Conservation (phyloP, 2,329 filamentous ascomycete species). For the Botrytis byssoidea region DNA sequence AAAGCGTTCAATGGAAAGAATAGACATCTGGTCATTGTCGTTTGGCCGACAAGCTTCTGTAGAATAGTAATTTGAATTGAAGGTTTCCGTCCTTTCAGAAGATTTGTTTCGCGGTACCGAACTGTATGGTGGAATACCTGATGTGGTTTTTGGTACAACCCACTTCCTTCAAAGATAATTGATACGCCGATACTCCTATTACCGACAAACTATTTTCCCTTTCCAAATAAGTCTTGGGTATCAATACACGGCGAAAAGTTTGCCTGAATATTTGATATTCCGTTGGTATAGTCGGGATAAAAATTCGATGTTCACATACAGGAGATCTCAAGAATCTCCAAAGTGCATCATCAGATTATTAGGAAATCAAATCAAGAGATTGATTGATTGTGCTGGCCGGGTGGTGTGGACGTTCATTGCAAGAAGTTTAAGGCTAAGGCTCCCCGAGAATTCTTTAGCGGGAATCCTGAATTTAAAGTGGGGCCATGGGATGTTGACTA, state of each 20-base stretch:
- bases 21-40: constrained; percentile 42
- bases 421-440: constrained; percentile 12
- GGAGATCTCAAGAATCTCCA: constrained; percentile 12
- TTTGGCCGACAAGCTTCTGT: constrained; percentile 32
- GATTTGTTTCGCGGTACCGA: constrained; percentile 16
- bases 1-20: constrained; percentile 38
- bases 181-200: constrained; percentile 20
- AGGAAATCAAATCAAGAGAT: constrained; percentile 13
- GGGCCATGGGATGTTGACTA: background rate
- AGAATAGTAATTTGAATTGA: constrained; percentile 10
- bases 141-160: constrained; percentile 20
- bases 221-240: background rate
- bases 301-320: constrained; percentile 5
- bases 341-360: constrained; percentile 4
- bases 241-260: background rate
- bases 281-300: background rate
- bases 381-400: constrained; percentile 9
- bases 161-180: constrained; percentile 20
- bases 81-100: background rate
- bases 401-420: background rate
- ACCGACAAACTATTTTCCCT: constrained; percentile 7
- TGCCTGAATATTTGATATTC: background rate
- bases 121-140: constrained; percentile 10
- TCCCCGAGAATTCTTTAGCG: constrained; percentile 17
- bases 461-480: constrained; percentile 3